Conservation (phyloP, 495 filamentous ascomycete genomes). For the Talaromyces nanjingensis region DNA sequence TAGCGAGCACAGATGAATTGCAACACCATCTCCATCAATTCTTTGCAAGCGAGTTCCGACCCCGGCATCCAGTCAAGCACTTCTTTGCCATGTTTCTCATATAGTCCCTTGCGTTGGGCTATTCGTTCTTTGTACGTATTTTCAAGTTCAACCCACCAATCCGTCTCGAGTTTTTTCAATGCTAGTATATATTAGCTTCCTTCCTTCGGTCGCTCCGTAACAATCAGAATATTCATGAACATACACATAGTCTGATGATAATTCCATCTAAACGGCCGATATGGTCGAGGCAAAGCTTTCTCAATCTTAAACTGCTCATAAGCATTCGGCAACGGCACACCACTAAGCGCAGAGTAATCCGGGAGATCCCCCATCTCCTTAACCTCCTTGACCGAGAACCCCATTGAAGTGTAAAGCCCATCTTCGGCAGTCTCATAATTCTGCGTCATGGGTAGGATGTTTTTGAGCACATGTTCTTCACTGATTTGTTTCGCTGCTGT, state of each 20-base stretch:
- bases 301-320: slow-evolving; percentile 60
- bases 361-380: slow-evolving; percentile 73
- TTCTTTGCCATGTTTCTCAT: slow-evolving; percentile 50
- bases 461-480: slow-evolving; percentile 25
- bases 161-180: slow-evolving; percentile 68
- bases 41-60: slow-evolving; percentile 75
- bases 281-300: slow-evolving; percentile 60
- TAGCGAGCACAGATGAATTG: slow-evolving; percentile 77
- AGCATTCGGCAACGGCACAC: slow-evolving; percentile 65
- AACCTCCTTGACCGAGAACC: slow-evolving; percentile 63
- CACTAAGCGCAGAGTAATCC: slow-evolving; percentile 71
- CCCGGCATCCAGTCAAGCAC: slow-evolving; percentile 70
- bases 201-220: background rate
- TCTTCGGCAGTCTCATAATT: slow-evolving; percentile 33
- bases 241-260: slow-evolving; percentile 95
- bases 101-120: slow-evolving; percentile 64
- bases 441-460: slow-evolving; percentile 36
- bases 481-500: slow-evolving; percentile 20
- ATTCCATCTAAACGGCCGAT: slow-evolving; percentile 77
- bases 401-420: slow-evolving; percentile 47
- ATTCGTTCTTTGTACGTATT: slow-evolving; percentile 65
- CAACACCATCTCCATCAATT: slow-evolving; percentile 84
- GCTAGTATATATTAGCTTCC: slow-evolving; percentile 41
- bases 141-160: slow-evolving; percentile 92
- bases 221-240: slow-evolving; percentile 18